Evolutionary conservation across 106 monocot genomes (phyloP).

Genomic region (Ottelia alismoides): DNA sequence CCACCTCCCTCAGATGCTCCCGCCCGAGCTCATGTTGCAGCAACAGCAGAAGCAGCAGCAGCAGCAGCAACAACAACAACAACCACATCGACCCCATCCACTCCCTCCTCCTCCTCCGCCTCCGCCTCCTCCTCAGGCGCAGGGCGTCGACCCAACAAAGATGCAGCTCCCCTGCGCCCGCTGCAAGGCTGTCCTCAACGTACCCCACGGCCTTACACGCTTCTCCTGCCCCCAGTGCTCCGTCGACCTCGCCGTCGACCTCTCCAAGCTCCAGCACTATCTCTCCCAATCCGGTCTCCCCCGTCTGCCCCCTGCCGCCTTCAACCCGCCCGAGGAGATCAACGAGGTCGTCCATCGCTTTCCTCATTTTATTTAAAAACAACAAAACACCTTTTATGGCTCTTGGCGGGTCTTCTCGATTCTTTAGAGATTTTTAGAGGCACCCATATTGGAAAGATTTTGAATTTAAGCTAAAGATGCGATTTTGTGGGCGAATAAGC

Average conservation of each 20-base stretch:
- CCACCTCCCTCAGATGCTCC: slow-evolving; percentile 87
- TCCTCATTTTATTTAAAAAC: too few species aligned
- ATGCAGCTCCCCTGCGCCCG: slow-evolving; percentile 93
- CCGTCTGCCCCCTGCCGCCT: not conserved
- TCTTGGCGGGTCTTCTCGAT: too few species aligned
- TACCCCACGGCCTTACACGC: slow-evolving; percentile 75
- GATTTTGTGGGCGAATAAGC: too few species aligned
- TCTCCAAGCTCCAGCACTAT: slow-evolving; percentile 50
- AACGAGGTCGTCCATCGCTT: too few species aligned
- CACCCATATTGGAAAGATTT: too few species aligned
- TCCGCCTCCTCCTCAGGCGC: slow-evolving; percentile 29
- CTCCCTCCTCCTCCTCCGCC: not conserved
- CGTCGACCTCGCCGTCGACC: slow-evolving; percentile 79
- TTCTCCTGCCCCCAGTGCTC: slow-evolving; percentile 94
- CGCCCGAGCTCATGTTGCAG: slow-evolving; percentile 54
- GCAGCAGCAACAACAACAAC: too few species aligned
- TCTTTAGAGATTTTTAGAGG: too few species aligned
- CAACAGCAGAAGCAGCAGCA: too few species aligned
- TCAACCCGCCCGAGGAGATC: slow-evolving; percentile 23
- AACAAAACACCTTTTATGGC: too few species aligned
- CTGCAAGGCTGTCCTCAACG: slow-evolving; percentile 91
- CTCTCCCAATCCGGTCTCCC: too few species aligned
- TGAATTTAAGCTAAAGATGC: too few species aligned
- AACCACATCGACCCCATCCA: too few species aligned
- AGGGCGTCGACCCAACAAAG: slow-evolving; percentile 94